A percentile compares a stretch with the other conserved stretches of the same genome.
phyloP scores from a whole-genome alignment of 345 rosid species.

The rapeseed (Brassica napus) region Da-Ae NC_063450.1:1017501-1018000 shows the following conservation, averaged over 20 bases:
- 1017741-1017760: too few species aligned
- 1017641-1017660: slow-evolving; percentile 8
- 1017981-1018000: slow-evolving; percentile 27
- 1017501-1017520: slow-evolving; percentile 79
- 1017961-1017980: slow-evolving; percentile 33
- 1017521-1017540: slow-evolving; percentile 93
- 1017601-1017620: slow-evolving; percentile 21
- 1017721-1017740: background rate
- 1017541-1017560: slow-evolving; percentile 66
- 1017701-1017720: background rate
- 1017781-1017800: background rate
- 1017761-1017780: background rate
- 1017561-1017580: slow-evolving; percentile 85
- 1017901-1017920: slow-evolving; percentile 48
- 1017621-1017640: slow-evolving; percentile 6
- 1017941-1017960: slow-evolving; percentile 41
- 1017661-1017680: slow-evolving; percentile 1
- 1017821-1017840: background rate
- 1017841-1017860: background rate
- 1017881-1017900: slow-evolving; percentile 62
- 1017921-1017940: slow-evolving; percentile 43
- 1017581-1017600: slow-evolving; percentile 90
- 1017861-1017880: slow-evolving; percentile 71
- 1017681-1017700: background rate
- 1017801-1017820: background rate